phyloP scores from a whole-genome alignment of 371 early-diverging fungal genomes.

The Rhizopus delemar region DNA sequence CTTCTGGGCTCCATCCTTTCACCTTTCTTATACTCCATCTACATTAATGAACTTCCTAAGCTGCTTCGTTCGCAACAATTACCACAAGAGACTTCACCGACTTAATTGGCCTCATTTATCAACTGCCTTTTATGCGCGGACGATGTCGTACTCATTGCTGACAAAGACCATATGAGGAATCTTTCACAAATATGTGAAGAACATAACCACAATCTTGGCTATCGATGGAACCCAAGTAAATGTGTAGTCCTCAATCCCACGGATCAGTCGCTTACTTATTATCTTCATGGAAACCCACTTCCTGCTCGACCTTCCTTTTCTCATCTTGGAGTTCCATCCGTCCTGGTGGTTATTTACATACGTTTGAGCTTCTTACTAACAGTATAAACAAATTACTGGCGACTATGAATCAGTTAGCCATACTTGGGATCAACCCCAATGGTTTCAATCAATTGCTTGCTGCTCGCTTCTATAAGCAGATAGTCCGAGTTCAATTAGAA shows the following conservation, averaged over 20 bases:
- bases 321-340: constrained; percentile 23
- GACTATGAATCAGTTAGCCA: neutral
- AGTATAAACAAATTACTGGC: neutral
- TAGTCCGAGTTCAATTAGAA: constrained; percentile 17
- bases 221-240: constrained; percentile 17
- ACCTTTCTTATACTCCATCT: constrained; percentile 24
- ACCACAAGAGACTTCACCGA: neutral
- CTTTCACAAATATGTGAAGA: too few species aligned
- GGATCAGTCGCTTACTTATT: too few species aligned
- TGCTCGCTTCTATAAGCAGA: constrained; percentile 6
- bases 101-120: neutral
- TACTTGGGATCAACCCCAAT: neutral
- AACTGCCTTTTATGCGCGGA: constrained; percentile 13
- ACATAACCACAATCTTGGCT: constrained; percentile 9
- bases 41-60: constrained; percentile 24
- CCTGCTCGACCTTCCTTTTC: constrained; percentile 13
- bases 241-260: too few species aligned
- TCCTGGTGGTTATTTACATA: constrained; percentile 21
- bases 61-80: constrained; percentile 5
- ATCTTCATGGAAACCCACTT: constrained; percentile 15
- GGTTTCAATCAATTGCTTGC: neutral
- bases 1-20: constrained; percentile 33
- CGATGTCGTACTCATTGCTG: constrained; percentile 11
- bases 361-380: neutral
- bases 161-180: constrained; percentile 17